Conservation (phyloP, 768 basidiomycete genomes). For the Podaxis pistillaris region DNA sequence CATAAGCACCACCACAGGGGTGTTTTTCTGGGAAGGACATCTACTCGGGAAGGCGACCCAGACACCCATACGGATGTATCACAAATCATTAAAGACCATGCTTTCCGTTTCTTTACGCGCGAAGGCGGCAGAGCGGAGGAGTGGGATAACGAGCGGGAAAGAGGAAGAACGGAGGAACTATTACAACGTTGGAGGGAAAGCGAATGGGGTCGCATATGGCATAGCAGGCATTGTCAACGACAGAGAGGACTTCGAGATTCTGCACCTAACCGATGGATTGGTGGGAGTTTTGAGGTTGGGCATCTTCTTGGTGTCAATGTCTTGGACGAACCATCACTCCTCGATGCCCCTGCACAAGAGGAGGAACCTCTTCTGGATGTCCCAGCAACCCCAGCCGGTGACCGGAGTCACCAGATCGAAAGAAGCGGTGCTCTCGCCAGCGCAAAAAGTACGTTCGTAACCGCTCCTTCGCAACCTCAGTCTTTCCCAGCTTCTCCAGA, state of each 20-base stretch:
- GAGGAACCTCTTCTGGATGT: neutral
- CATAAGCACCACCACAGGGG: conserved; percentile 21
- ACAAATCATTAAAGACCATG: conserved; percentile 56
- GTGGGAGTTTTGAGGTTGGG: conserved; percentile 76
- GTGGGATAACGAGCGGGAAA: conserved; percentile 53
- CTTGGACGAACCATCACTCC: conserved; percentile 35
- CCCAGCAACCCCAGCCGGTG: neutral
- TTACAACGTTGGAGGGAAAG: conserved; percentile 60
- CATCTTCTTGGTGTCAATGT: conserved; percentile 70
- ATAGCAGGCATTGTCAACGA: conserved; percentile 31
- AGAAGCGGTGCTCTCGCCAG: conserved; percentile 1
- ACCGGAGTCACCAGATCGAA: neutral
- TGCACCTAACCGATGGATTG: conserved; percentile 52
- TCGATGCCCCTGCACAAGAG: neutral
- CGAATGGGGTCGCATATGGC: conserved; percentile 57
- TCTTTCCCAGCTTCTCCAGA: conserved; percentile 2
- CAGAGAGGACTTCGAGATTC: conserved; percentile 24
- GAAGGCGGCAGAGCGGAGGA: conserved; percentile 64
- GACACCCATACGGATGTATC: conserved; percentile 37
- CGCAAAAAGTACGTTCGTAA: conserved; percentile 24
- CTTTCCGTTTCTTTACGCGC: conserved; percentile 60
- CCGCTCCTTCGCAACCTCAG: conserved; percentile 22
- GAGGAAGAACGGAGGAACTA: conserved; percentile 55
- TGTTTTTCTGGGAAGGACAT: conserved; percentile 18
- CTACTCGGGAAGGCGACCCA: conserved; percentile 23